Base-by-base conservation (phyloP, 2,329 filamentous ascomycete genomes). In the Cladosporium sp. region DNA sequence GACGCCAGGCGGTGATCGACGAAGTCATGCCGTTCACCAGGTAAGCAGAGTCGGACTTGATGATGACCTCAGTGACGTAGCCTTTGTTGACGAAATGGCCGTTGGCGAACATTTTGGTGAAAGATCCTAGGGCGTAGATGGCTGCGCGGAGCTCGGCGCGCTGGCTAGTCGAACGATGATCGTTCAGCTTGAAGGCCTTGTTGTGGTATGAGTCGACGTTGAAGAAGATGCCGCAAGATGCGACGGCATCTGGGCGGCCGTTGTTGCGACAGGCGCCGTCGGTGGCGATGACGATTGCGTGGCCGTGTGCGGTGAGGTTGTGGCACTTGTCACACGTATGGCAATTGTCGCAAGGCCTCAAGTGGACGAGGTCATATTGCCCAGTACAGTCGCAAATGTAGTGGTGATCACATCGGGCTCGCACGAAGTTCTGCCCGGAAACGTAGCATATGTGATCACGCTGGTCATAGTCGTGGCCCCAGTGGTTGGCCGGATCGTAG, bases 1-100 rank as follows among this genome's bases (percentile, higher is more conserved):
- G 35, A 37, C 75, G 73, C 76, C 77, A 79, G 26, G 72, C 70
- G 2, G 69, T 62, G 6, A 79, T 69, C 69, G 71, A 76, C 7
- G 73, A 67, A 1, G 75, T 73, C 65, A 77, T 69, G 4, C 74
- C 71, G 28, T 76, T 69, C 1, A 77, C 74, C 5, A 80, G 18
- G 33, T 76, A 78, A n/a, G 68, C 69, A 0, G 78, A 79, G 46
- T 78, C 76, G 0, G 76, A 70, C 50, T 75, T 74, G 64, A 78
- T 72, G 10, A 70, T 66, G 28, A 73, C 67, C 21, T 67, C 21
- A 14, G n/a, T 40, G 37, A 59, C 16, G 23, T 59, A 26, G 16
- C 35, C 37, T n/a, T 57, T 28, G 58, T 46, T n/a, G 8, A 11
- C n/a, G 40, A 46, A 21, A 29, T 66, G 53, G 16, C 12, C 11